Conservation (phyloP, 2,329 filamentous ascomycete species). For the Penicillium sp. region DNA sequence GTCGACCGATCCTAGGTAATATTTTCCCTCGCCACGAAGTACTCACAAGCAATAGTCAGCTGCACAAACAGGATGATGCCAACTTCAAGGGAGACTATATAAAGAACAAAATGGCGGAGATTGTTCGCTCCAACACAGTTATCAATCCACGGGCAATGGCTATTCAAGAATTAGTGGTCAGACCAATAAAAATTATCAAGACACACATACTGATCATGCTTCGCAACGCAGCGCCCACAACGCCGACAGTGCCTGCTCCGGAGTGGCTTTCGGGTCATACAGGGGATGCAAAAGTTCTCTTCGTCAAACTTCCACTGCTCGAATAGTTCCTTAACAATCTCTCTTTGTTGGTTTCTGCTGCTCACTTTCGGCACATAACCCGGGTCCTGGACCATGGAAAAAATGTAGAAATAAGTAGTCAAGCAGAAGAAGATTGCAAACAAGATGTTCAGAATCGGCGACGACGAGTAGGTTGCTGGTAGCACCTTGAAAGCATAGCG, state of each 20-base stretch:
- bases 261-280: conserved; percentile 90
- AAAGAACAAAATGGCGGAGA: conserved; percentile 91
- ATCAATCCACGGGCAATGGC: conserved; percentile 96
- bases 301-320: conserved; percentile 88
- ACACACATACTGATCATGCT: conserved; percentile 83
- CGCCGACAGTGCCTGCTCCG: conserved; percentile 94
- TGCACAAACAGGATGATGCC: conserved; percentile 72
- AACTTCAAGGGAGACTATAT: conserved; percentile 72
- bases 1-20: neutral
- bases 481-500: conserved; percentile 74
- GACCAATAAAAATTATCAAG: neutral
- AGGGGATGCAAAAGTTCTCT: conserved; percentile 86
- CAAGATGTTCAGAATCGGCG: conserved; percentile 73
- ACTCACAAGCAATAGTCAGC: conserved; percentile 70
- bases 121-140: conserved; percentile 97
- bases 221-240: conserved; percentile 88
- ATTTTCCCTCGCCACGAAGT: neutral
- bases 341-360: conserved; percentile 85
- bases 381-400: conserved; percentile 83
- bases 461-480: conserved; percentile 63
- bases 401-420: conserved; percentile 81
- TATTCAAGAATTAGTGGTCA: conserved; percentile 37
- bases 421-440: conserved; percentile 65
- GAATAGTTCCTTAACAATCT: conserved; percentile 82
- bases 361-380: conserved; percentile 89